Percentiles rank a stretch among this genome's conserved stretches.
These are phyloP conservation scores for Sugiyamaella mastotermitis DNA, from an alignment of 805 yeast species.

Conservation along the genomic window DNA sequence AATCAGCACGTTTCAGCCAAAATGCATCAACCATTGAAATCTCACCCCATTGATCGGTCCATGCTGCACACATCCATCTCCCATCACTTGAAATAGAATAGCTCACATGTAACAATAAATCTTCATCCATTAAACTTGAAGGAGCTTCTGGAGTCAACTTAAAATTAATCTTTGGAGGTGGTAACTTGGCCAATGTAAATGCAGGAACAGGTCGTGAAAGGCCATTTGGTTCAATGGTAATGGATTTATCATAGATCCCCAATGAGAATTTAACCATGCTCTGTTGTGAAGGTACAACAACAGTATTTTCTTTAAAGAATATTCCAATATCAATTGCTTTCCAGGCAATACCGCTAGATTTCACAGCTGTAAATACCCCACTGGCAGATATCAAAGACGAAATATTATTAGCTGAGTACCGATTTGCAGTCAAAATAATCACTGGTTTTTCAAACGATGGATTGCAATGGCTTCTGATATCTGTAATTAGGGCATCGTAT, in stretches of 20 bases:
- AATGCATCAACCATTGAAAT: slow-evolving; percentile 54
- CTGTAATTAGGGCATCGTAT: background rate
- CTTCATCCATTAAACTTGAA: slow-evolving; percentile 46
- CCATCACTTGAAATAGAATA: slow-evolving; percentile 77
- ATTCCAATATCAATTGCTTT: slow-evolving; percentile 15
- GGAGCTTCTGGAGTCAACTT: slow-evolving; percentile 22
- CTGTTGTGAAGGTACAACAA: slow-evolving; percentile 26
- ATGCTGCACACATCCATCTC: slow-evolving; percentile 79
- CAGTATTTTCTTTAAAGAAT: slow-evolving; percentile 23
- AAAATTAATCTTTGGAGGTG: slow-evolving; percentile 28
- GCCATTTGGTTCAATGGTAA: background rate
- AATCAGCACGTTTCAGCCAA: slow-evolving; percentile 15
- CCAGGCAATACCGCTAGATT: slow-evolving; percentile 6
- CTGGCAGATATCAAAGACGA: too few relatives aligned
- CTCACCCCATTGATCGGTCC: slow-evolving; percentile 81
- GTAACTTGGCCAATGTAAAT: slow-evolving; percentile 30
- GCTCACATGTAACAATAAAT: slow-evolving; percentile 75
- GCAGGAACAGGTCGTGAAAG: slow-evolving; percentile 23
- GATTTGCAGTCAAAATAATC: slow-evolving; percentile 5
- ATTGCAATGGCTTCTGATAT: too few relatives aligned
- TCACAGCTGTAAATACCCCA: slow-evolving; percentile 6
- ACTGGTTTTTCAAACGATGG: too few relatives aligned
- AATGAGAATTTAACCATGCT: slow-evolving; percentile 25
- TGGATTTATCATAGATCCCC: slow-evolving; percentile 25
- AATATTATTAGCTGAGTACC: slow-evolving; percentile 17